Percentiles rank a stretch among this genome's conserved stretches.
Evolutionary conservation across 768 basidiomycete species (phyloP).

Genomic region (Psilocybe sp.): DNA sequence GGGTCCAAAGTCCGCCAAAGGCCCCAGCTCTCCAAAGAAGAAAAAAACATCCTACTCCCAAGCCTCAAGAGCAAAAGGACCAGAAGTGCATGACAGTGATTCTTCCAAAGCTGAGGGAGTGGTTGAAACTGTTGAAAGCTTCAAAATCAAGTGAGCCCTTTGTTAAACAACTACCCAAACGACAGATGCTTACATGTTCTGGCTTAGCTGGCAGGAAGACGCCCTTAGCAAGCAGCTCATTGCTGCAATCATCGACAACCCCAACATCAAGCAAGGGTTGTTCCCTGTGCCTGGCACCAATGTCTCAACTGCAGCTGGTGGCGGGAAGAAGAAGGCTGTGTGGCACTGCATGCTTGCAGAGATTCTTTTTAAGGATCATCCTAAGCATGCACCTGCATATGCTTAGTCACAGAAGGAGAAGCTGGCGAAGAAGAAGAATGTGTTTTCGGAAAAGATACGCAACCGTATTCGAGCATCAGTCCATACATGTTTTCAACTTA

Average conservation of each 20-base stretch:
- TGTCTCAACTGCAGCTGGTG: slow-evolving; percentile 6
- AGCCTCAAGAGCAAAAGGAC: not conserved
- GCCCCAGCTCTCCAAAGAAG: too few relatives aligned
- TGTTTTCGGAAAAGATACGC: not conserved
- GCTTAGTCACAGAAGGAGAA: not conserved
- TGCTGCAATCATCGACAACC: not conserved
- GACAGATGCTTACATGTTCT: not conserved
- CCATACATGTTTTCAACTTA: not conserved
- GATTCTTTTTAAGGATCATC: slow-evolving; percentile 11
- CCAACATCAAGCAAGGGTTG: slow-evolving; percentile 14
- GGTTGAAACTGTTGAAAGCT: not conserved
- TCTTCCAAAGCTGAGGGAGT: too few relatives aligned
- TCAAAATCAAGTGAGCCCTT: not conserved
- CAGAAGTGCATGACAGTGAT: too few relatives aligned
- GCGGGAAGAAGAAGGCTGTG: slow-evolving; percentile 14
- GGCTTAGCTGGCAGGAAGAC: not conserved
- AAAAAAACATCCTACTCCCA: too few relatives aligned
- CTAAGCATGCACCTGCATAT: slow-evolving; percentile 3
- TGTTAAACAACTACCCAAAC: not conserved
- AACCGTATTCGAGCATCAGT: not conserved
- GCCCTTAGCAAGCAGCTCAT: not conserved
- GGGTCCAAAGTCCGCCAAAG: too few relatives aligned
- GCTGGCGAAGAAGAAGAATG: not conserved
- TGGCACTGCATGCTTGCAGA: slow-evolving; percentile 8
- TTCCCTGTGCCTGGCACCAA: slow-evolving; percentile 13